These are phyloP conservation scores for Pneumocystis carinii DNA, from an alignment of 1,139 yeast genomes.

Conservation along the genomic window DNA sequence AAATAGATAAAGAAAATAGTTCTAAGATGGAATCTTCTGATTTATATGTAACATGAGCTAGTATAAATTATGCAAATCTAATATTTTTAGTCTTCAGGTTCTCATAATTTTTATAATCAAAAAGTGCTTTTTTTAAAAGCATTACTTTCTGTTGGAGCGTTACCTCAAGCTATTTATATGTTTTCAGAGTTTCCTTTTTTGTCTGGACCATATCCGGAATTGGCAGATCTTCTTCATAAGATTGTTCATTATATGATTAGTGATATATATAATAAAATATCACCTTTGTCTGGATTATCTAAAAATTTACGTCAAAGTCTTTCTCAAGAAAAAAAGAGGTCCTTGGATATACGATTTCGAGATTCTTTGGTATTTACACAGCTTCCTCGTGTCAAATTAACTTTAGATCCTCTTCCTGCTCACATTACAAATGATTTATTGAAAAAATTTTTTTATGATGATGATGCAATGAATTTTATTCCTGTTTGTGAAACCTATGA, in stretches of 20 bases:
- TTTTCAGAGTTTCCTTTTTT: conserved; percentile 50
- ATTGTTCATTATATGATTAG: conserved; percentile 37
- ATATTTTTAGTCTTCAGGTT: not conserved
- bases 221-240: conserved; percentile 35
- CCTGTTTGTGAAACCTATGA: conserved; percentile 25
- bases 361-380: not conserved
- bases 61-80: not conserved
- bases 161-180: conserved; percentile 48
- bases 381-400: not conserved
- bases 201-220: conserved; percentile 39
- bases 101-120: conserved; percentile 16
- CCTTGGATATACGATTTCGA: not conserved
- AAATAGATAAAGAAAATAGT: conserved; percentile 3
- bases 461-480: conserved; percentile 37
- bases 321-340: not conserved
- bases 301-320: conserved; percentile 1
- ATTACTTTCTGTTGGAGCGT: conserved; percentile 46
- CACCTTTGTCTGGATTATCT: conserved; percentile 7
- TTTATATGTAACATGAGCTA: not conserved
- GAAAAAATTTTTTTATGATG: conserved; percentile 34
- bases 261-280: conserved; percentile 32
- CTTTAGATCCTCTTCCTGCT: not conserved
- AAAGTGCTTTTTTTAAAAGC: conserved; percentile 37
- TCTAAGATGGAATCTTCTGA: not conserved
- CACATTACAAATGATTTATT: not conserved